Base-by-base conservation (phyloP, 805 yeast species). In the Spathaspora hagerdaliae region DNA sequence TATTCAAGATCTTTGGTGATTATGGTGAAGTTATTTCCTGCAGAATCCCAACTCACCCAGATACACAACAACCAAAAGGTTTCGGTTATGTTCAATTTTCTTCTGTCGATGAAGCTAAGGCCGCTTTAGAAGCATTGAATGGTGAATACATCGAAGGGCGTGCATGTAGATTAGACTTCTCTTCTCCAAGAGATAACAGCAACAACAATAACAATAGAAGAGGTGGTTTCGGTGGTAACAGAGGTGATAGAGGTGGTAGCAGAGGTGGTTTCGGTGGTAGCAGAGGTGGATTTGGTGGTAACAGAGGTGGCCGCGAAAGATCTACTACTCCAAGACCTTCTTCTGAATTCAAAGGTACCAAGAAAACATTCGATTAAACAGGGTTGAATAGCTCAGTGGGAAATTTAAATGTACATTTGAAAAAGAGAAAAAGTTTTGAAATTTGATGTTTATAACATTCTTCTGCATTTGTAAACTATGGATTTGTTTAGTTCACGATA, bases 61-160 rank as follows among this genome's bases (percentile, higher is more conserved):
- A 92, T 70, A 91, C 98, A 54, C 96, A 90, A 69, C 97, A 92
- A 75, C 96, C 96, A 70, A 94, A 94, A 82, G 99, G 99, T 57
- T 94, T 94, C 74, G 99, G 98, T 56, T 94, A 94, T 72, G 97
- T 92, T 47, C 98, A 94, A 75, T 92, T 80, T 65, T 75, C 86
- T 39, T 77, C 85, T 48, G 75, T 87, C 53, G 98, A 91, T 38
- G 96, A 88, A 67, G 97, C 99, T 57, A 80, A 84, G 70, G 79
- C 83, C 51, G 98, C 98, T 46, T 73, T 87, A 52, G 89, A 85
- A 53, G 91, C 86, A 47, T 70, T 90, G 71, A 87, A 88, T 67
- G 98, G 98, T 65, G 85, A 84, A 69, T 80, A 82, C 74, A 77
- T 94, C 59, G 90, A 82, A 52, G 96, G 96, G 57, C 84, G 99